Conservation (phyloP, 176 grass and related monocot species). For the Lolium rigidum region DNA sequence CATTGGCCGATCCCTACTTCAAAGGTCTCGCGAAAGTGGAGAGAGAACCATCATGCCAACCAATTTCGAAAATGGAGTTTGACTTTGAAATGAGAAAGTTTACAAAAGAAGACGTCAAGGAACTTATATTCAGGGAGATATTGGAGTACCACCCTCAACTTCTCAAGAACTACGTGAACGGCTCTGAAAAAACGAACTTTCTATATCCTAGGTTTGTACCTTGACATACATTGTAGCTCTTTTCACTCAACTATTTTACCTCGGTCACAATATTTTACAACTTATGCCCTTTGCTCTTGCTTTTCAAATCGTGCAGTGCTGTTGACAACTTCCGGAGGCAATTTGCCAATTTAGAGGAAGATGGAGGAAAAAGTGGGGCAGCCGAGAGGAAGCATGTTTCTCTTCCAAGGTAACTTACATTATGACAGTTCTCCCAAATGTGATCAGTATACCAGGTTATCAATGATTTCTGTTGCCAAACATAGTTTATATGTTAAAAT, state of each 20-base stretch:
- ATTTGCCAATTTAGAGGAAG: conserved; percentile 92
- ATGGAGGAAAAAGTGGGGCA: conserved; percentile 64
- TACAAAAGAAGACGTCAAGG: conserved; percentile 90
- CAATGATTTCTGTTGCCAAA: conserved; percentile 24
- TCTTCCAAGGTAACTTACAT: conserved; percentile 84
- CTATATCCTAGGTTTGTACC: conserved; percentile 80
- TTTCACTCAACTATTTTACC: conserved; percentile 20
- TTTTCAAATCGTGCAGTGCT: conserved; percentile 60
- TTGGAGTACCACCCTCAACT: conserved; percentile 94
- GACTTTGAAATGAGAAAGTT: conserved; percentile 88
- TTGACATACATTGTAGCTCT: conserved; percentile 19
- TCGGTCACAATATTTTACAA: background rate
- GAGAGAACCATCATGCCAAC: conserved; percentile 86
- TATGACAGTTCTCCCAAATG: background rate
- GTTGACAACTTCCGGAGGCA: conserved; percentile 95
- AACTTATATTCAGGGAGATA: conserved; percentile 95
- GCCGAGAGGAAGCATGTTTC: conserved; percentile 89
- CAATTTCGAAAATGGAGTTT: conserved; percentile 94
- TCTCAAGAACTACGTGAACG: conserved; percentile 68
- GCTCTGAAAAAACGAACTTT: conserved; percentile 69
- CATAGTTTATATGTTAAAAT: conserved; percentile 20
- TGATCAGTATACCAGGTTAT: background rate
- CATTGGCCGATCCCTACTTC: conserved; percentile 86
- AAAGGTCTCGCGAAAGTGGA: conserved; percentile 82
- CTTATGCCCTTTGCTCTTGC: conserved; percentile 25